These are phyloP conservation scores for Naganishia friedmannii DNA, from an alignment of 768 basidiomycete genomes.

Conservation along the genomic window DNA sequence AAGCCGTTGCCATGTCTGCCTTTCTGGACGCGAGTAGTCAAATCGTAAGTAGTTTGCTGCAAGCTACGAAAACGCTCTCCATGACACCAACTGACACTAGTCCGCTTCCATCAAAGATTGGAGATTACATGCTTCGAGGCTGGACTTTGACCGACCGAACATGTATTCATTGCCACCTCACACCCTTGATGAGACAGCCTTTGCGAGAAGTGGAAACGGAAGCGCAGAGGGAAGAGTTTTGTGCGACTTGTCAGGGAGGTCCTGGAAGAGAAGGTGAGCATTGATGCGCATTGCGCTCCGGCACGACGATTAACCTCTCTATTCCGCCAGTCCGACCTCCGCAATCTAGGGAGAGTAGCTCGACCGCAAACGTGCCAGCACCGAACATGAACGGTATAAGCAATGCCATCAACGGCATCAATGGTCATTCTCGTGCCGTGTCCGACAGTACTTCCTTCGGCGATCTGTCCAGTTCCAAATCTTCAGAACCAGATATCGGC, in stretches of 20 bases:
- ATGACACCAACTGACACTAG: too few species aligned
- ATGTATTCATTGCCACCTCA: constrained; percentile 42
- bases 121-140: constrained; percentile 52
- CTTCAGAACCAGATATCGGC: not conserved
- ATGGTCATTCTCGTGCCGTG: constrained; percentile 5
- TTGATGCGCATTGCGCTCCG: not conserved
- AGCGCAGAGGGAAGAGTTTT: constrained; percentile 44
- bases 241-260: constrained; percentile 48
- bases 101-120: constrained; percentile 37
- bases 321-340: constrained; percentile 7
- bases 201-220: constrained; percentile 33
- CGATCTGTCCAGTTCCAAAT: constrained; percentile 11
- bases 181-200: constrained; percentile 50
- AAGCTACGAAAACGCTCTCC: too few species aligned
- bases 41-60: not conserved
- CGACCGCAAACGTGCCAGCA: not conserved
- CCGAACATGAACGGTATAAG: not conserved
- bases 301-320: not conserved
- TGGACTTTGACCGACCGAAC: constrained; percentile 51
- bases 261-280: constrained; percentile 28
- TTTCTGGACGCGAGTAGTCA: constrained; percentile 9
- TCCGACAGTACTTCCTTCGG: constrained; percentile 17
- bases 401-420: constrained; percentile 22
- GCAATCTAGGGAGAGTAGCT: not conserved
- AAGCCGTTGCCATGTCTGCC: not conserved